Percentiles rank a stretch among this genome's conserved stretches.
Conservation (phyloP, 257 asterid species). For the Capsicum rhomboideum region DNA sequence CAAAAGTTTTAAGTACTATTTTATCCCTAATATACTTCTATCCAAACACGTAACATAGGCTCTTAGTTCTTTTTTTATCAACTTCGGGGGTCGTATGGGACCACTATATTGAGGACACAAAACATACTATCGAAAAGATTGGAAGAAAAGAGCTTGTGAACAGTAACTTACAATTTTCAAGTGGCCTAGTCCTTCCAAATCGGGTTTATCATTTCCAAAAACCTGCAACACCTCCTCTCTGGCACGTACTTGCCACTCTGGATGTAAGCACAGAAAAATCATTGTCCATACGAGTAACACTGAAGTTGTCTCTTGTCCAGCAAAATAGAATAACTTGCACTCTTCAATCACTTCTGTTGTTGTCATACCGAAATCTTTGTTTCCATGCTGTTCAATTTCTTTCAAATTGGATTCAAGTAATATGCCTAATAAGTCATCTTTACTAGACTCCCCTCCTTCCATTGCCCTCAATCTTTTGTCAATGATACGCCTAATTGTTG, state of each 20-base stretch:
- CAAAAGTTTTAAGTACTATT: background rate
- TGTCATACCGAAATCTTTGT: conserved; percentile 6
- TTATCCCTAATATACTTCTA: background rate
- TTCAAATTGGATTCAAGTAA: conserved; percentile 11
- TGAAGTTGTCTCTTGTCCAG: conserved; percentile 57
- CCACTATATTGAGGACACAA: background rate
- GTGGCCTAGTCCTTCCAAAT: conserved; percentile 17
- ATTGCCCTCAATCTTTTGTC: conserved; percentile 21
- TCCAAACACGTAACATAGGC: background rate
- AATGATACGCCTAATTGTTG: conserved; percentile 16
- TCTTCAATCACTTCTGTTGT: conserved; percentile 24
- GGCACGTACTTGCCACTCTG: conserved; percentile 29
- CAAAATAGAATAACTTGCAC: conserved; percentile 49
- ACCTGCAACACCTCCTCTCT: conserved; percentile 25
- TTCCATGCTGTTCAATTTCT: conserved; percentile 4
- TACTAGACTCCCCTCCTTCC: conserved; percentile 3
- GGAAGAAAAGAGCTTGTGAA: background rate
- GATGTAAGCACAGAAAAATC: conserved; percentile 16
- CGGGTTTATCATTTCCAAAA: conserved; percentile 20
- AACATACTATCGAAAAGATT: background rate
- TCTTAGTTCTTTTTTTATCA: background rate
- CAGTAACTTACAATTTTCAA: conserved; percentile 22
- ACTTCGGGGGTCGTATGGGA: background rate
- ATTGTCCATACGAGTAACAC: conserved; percentile 46
- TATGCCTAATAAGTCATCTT: conserved; percentile 11